Evolutionary conservation across 345 rosid genomes (phyloP).

Genomic region (Gossypium longicalyx): DNA sequence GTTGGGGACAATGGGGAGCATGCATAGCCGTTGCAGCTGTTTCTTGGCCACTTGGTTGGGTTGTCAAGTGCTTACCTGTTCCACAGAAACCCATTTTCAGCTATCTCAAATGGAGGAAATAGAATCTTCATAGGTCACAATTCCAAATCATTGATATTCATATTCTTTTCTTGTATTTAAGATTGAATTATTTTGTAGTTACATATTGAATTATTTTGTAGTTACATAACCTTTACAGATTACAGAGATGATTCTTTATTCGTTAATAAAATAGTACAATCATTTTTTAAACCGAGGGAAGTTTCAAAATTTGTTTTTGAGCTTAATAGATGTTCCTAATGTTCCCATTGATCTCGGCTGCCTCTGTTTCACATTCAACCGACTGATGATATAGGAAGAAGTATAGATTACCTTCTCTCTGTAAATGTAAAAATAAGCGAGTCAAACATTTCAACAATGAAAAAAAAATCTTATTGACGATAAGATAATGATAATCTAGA

Average conservation of each 20-base stretch:
- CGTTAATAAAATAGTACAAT: neutral
- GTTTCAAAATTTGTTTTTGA: neutral
- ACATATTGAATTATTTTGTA: neutral
- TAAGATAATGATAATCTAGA: neutral
- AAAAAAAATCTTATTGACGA: neutral
- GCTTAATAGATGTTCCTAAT: neutral
- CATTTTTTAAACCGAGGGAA: neutral
- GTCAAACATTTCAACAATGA: neutral
- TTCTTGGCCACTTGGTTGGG: slow-evolving; percentile 7
- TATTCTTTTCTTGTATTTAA: neutral
- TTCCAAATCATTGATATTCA: neutral
- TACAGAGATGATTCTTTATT: neutral
- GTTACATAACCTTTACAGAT: neutral
- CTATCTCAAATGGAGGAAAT: neutral
- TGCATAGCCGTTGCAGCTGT: neutral
- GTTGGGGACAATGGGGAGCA: neutral
- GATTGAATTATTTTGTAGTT: neutral
- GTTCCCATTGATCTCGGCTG: neutral
- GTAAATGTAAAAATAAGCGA: no score
- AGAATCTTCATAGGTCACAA: neutral
- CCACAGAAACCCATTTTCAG: neutral
- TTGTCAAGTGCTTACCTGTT: slow-evolving; percentile 1
- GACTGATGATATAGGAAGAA: neutral
- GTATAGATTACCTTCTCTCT: no score
- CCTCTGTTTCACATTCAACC: neutral